Percentiles rank a stretch among this genome's conserved stretches.
These are phyloP conservation scores for Aphanoascus verrucosus DNA, from an alignment of 2,329 filamentous ascomycete species.

Conservation along the genomic window DNA sequence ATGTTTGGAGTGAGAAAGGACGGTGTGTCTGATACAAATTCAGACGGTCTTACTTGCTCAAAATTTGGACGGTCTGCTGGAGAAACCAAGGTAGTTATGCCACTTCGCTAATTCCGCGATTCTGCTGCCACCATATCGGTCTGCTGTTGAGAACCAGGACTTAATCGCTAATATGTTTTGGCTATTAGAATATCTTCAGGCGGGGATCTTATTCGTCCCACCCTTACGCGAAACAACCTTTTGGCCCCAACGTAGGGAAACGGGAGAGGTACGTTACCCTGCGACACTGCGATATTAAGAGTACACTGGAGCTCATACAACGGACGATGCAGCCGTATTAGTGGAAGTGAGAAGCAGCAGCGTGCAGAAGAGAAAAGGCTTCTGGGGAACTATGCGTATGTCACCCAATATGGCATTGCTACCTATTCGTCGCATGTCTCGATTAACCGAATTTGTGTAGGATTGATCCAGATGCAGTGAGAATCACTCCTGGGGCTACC, in stretches of 20 bases:
- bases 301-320: not conserved
- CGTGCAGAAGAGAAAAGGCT: constrained; percentile 13
- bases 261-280: not conserved
- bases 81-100: not conserved
- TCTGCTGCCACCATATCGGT: not conserved
- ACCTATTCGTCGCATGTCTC: not conserved
- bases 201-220: not conserved
- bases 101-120: not conserved
- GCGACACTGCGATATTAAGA: not conserved
- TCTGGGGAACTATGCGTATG: constrained; percentile 9
- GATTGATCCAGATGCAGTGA: constrained; percentile 4
- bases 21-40: not conserved
- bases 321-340: not conserved
- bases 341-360: not conserved
- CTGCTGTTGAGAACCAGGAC: not conserved
- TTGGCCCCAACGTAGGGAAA: not conserved
- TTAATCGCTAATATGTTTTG: not conserved
- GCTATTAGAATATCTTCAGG: not conserved
- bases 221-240: not conserved
- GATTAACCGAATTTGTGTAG: not conserved
- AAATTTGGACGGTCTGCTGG: not conserved
- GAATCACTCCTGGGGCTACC: constrained; percentile 1
- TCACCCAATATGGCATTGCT: not conserved
- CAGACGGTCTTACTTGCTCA: constrained; percentile 4
- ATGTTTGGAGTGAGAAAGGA: constrained; percentile 20